Percentiles rank a stretch among this genome's conserved stretches.
Conservation (phyloP, 768 basidiomycete species). For the Boletus vermiculosoides region DNA sequence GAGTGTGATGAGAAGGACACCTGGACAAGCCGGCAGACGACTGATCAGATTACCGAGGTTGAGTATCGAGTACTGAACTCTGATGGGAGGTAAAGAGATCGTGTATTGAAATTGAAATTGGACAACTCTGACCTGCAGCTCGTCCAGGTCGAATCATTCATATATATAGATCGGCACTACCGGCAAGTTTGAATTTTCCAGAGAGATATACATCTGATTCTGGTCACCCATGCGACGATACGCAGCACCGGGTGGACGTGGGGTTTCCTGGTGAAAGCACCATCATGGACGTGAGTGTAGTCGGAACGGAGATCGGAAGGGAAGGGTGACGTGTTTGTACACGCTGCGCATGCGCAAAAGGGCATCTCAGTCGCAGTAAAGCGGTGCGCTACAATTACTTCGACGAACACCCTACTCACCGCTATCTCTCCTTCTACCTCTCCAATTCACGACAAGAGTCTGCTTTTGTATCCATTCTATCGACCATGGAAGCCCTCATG, state of each 20-base stretch:
- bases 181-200: neutral
- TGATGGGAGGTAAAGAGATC: neutral
- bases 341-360: neutral
- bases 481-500: constrained; percentile 60
- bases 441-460: neutral
- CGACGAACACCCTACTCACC: neutral
- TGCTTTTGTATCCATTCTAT: neutral
- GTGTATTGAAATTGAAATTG: neutral
- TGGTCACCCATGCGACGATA: neutral
- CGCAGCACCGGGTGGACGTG: neutral
- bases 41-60: neutral
- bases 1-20: too few relatives aligned
- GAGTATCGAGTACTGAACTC: neutral
- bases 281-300: too few relatives aligned
- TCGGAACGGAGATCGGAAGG: neutral
- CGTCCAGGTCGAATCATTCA: neutral
- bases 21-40: neutral
- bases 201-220: neutral
- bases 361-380: neutral
- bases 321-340: neutral
- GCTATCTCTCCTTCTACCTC: neutral
- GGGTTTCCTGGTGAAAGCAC: neutral
- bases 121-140: neutral
- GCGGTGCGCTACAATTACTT: neutral
- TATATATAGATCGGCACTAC: neutral